These are phyloP conservation scores for Rhodotorula sp. DNA, from an alignment of 1,284 basidiomycete species.

Conservation along the genomic window DNA sequence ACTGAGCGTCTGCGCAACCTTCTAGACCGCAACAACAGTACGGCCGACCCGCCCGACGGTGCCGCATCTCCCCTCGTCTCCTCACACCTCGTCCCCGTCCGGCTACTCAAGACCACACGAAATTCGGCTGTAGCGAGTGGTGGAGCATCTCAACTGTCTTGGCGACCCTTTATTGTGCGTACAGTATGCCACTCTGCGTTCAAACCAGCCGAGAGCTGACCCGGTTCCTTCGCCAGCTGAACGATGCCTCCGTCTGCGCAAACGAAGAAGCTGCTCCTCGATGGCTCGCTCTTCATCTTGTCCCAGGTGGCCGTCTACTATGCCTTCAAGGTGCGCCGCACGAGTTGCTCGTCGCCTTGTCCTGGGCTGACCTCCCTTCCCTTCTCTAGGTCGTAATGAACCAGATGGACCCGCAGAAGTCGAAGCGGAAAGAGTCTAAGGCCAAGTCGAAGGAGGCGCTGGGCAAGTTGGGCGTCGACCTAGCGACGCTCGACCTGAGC, in stretches of 20 bases:
- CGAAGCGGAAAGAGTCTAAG: constrained; percentile 63
- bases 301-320: constrained; percentile 50
- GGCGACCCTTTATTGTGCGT: neutral
- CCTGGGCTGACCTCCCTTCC: no score
- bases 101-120: no score
- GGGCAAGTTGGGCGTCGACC: constrained; percentile 62
- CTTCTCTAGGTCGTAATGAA: constrained; percentile 45
- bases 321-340: constrained; percentile 46
- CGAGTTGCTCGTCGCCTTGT: constrained; percentile 2
- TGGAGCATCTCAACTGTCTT: no score
- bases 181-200: neutral
- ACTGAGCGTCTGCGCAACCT: no score
- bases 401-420: constrained; percentile 46
- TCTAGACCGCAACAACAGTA: no score
- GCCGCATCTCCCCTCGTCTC: no score
- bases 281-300: constrained; percentile 37
- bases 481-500: constrained; percentile 65
- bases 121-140: no score
- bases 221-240: neutral
- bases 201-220: neutral
- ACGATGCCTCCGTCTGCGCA: constrained; percentile 17
- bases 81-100: no score
- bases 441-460: constrained; percentile 66
- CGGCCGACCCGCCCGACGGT: no score
- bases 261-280: constrained; percentile 47